Conservation (phyloP, 352 stramenopile species). For the Elongisporangium prolatum region DNA sequence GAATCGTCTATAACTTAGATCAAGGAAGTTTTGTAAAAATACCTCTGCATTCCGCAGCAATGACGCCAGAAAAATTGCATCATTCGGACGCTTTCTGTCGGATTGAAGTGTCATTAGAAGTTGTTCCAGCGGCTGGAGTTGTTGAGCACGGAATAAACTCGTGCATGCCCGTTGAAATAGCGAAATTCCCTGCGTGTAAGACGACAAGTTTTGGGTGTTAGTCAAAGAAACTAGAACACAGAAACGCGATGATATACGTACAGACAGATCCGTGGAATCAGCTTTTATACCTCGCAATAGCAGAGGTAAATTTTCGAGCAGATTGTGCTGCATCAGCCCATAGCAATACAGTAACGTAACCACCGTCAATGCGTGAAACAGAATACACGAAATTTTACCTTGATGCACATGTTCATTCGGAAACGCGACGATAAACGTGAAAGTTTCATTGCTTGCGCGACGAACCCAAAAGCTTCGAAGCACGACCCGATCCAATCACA, state of each 20-base stretch:
- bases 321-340: slow-evolving; percentile 20
- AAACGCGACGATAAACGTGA: slow-evolving; percentile 27
- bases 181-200: slow-evolving; percentile 37
- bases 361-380: neutral
- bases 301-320: slow-evolving; percentile 29
- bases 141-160: slow-evolving; percentile 28
- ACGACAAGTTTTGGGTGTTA: neutral
- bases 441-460: slow-evolving; percentile 29
- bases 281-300: slow-evolving; percentile 18
- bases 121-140: slow-evolving; percentile 14
- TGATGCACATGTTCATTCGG: slow-evolving; percentile 71
- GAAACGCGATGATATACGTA: slow-evolving; percentile 10
- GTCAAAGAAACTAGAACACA: neutral
- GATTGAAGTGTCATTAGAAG: slow-evolving; percentile 17
- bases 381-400: slow-evolving; percentile 13
- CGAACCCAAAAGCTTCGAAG: slow-evolving; percentile 65
- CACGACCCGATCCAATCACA: slow-evolving; percentile 50
- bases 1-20: neutral
- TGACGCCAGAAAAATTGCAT: slow-evolving; percentile 50
- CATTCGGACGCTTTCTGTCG: slow-evolving; percentile 18
- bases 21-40: neutral
- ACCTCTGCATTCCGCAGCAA: slow-evolving; percentile 45
- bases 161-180: slow-evolving; percentile 54
- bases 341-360: neutral
- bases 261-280: slow-evolving; percentile 40